These are phyloP conservation scores for Xylariaceae sp. DNA, from an alignment of 2,329 filamentous ascomycete species.

Conservation along the genomic window DNA sequence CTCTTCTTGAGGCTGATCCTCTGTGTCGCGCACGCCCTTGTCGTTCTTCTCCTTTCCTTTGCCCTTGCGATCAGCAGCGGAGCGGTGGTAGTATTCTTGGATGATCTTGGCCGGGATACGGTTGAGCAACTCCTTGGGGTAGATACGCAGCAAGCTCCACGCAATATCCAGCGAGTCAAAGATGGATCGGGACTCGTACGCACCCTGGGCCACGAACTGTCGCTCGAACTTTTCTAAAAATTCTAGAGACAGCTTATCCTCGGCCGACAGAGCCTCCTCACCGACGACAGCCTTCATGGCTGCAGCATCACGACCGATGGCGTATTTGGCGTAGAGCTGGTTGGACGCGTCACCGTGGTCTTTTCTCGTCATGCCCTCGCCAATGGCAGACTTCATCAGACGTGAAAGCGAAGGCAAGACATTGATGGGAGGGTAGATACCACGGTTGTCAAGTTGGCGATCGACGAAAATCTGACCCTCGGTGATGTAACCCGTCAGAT, in stretches of 20 bases:
- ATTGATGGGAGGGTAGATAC: conserved; percentile 98
- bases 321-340: conserved; percentile 99
- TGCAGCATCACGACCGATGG: conserved; percentile 95
- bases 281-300: conserved; percentile 99
- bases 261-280: conserved; percentile 90
- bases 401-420: conserved; percentile 95
- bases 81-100: conserved; percentile 78
- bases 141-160: conserved; percentile 94
- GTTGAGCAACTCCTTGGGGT: conserved; percentile 97
- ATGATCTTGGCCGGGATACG: conserved; percentile 82
- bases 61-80: conserved; percentile 59
- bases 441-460: conserved; percentile 90
- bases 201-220: conserved; percentile 86
- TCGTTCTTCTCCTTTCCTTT: conserved; percentile 53
- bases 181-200: conserved; percentile 89
- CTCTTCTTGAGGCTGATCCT: conserved; percentile 43
- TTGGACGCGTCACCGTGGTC: conserved; percentile 99
- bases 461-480: conserved; percentile 99
- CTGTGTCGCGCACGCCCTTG: conserved; percentile 42
- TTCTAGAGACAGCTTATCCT: conserved; percentile 96
- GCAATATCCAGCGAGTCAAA: conserved; percentile 93
- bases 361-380: conserved; percentile 92
- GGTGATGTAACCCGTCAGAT: conserved; percentile 98
- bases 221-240: conserved; percentile 99
- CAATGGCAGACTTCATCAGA: conserved; percentile 99